Conservation (phyloP, 2,329 filamentous ascomycete genomes). For the Blastomyces gilchristii region DNA sequence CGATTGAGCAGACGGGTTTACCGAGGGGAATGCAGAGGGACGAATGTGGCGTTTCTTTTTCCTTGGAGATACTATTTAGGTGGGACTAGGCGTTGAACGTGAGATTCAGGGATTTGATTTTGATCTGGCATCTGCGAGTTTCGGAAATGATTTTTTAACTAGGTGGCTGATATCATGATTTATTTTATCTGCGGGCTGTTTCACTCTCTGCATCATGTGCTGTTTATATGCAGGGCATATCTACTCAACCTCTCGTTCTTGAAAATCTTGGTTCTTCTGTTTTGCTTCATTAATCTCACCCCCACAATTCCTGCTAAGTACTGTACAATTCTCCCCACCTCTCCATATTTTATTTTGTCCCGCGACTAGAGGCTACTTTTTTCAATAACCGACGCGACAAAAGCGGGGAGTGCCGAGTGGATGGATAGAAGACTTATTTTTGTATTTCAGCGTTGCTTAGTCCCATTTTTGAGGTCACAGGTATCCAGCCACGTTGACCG, state of each 20-base stretch:
- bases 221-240: neutral
- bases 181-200: neutral
- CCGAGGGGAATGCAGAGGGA: neutral
- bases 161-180: neutral
- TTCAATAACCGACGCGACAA: neutral
- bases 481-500: neutral
- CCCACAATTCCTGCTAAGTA: neutral
- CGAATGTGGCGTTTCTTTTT: neutral
- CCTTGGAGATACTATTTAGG: neutral
- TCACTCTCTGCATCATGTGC: neutral
- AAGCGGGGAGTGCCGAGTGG: neutral
- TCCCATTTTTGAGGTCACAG: neutral
- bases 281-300: neutral
- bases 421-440: neutral
- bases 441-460: neutral
- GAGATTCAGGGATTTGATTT: neutral
- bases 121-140: neutral
- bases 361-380: neutral
- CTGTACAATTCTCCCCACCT: neutral
- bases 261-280: neutral
- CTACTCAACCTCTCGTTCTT: neutral
- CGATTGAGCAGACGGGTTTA: neutral
- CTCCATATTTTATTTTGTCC: neutral
- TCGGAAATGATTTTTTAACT: neutral
- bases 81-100: neutral